These are phyloP conservation scores for Knoxia roxburghii DNA, from an alignment of 257 asterid genomes.

Conservation along the genomic window DNA sequence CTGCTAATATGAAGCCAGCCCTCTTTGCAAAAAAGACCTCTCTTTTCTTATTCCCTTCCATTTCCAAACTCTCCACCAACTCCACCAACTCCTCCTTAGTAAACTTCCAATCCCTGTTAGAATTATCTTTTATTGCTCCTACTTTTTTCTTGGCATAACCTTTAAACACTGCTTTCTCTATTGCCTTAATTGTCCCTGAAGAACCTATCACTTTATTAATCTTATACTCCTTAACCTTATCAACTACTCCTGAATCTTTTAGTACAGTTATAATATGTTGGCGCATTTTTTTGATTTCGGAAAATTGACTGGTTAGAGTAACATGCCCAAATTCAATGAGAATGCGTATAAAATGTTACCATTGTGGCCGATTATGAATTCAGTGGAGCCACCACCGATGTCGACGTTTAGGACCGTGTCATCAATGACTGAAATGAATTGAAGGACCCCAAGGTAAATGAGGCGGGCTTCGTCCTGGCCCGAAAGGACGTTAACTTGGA, in stretches of 20 bases:
- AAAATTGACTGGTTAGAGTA: constrained; percentile 43
- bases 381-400: constrained; percentile 89
- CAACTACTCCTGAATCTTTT: constrained; percentile 37
- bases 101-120: constrained; percentile 67
- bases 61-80: constrained; percentile 46
- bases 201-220: constrained; percentile 60
- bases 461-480: constrained; percentile 82
- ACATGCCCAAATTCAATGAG: constrained; percentile 71
- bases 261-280: constrained; percentile 38
- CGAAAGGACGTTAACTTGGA: constrained; percentile 46
- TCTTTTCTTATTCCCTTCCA: constrained; percentile 37
- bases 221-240: constrained; percentile 38
- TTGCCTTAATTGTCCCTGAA: constrained; percentile 68
- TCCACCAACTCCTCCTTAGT: constrained; percentile 46
- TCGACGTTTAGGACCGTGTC: constrained; percentile 56
- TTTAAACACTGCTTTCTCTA: constrained; percentile 51
- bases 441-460: constrained; percentile 62
- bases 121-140: constrained; percentile 28
- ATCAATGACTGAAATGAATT: constrained; percentile 45
- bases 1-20: constrained; percentile 58
- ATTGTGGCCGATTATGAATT: constrained; percentile 49
- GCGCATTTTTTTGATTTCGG: constrained; percentile 37
- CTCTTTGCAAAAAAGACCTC: constrained; percentile 44
- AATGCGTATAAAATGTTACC: constrained; percentile 45
- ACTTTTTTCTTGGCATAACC: constrained; percentile 39